Percentiles rank a stretch among this genome's conserved stretches.
Evolutionary conservation across 2,329 filamentous ascomycete species (phyloP).

Genomic region (Didymellaceae sp.): DNA sequence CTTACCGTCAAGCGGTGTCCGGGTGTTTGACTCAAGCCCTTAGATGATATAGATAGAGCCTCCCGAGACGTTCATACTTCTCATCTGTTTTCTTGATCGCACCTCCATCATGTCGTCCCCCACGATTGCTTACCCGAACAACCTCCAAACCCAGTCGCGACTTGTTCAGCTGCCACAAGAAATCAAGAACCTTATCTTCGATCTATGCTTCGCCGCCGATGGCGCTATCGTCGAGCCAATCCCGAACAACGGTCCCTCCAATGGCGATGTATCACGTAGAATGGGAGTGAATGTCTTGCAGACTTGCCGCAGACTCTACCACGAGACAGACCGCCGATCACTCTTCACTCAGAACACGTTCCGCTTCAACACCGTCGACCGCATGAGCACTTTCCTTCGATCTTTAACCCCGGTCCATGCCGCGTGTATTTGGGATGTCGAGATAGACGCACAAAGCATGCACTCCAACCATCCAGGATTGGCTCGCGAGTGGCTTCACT

Average conservation of each 20-base stretch:
- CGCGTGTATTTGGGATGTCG: constrained; percentile 40
- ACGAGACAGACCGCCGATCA: constrained; percentile 39
- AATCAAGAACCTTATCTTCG: constrained; percentile 45
- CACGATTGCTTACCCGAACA: constrained; percentile 20
- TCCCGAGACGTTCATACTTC: neutral
- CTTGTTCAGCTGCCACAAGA: constrained; percentile 44
- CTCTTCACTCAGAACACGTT: constrained; percentile 47
- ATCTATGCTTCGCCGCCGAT: constrained; percentile 34
- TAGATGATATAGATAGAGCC: constrained; percentile 9
- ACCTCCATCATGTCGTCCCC: constrained; percentile 14
- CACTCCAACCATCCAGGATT: constrained; percentile 30
- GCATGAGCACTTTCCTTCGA: constrained; percentile 39
- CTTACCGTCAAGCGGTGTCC: constrained; percentile 3
- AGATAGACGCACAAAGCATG: constrained; percentile 46
- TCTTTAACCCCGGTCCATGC: constrained; percentile 28
- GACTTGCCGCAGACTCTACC: constrained; percentile 46
- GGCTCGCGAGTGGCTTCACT: constrained; percentile 46
- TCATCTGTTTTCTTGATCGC: constrained; percentile 1
- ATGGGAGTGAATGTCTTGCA: constrained; percentile 43
- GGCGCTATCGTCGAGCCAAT: constrained; percentile 35
- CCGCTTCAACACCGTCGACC: constrained; percentile 44
- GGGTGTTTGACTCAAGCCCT: constrained; percentile 11
- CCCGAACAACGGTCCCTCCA: neutral
- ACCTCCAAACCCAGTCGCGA: constrained; percentile 41
- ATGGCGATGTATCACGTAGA: neutral